These are phyloP conservation scores for Fomitopsis schrenkii DNA, from an alignment of 1,284 basidiomycete species.

Conservation along the genomic window DNA sequence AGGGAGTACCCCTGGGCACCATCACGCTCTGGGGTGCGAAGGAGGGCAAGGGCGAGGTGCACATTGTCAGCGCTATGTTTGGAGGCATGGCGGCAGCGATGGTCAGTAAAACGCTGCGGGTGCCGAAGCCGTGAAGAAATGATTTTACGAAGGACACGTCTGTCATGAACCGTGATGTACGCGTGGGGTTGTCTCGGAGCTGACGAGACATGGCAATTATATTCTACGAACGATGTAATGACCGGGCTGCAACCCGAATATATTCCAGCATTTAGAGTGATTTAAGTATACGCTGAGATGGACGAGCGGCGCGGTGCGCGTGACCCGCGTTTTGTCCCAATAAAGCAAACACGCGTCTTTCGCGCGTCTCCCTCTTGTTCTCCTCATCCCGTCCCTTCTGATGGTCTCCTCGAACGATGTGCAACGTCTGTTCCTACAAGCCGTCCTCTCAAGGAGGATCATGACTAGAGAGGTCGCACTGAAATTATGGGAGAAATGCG, in stretches of 20 bases:
- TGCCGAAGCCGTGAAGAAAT: conserved; percentile 62
- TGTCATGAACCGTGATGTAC: neutral
- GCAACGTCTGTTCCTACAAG: conserved; percentile 72
- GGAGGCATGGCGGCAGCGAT: conserved; percentile 87
- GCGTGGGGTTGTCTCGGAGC: neutral
- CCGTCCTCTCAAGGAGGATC: conserved; percentile 64
- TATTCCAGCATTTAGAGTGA: neutral
- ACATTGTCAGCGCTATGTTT: conserved; percentile 71
- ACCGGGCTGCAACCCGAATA: neutral
- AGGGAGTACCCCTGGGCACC: conserved; percentile 74
- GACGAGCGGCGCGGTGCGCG: neutral
- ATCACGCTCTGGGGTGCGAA: conserved; percentile 67
- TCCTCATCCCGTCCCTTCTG: conserved; percentile 11
- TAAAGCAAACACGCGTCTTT: conserved; percentile 17
- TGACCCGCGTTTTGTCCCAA: neutral
- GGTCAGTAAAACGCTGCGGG: conserved; percentile 90
- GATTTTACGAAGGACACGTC: neutral
- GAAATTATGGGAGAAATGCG: conserved; percentile 62
- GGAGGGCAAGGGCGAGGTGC: conserved; percentile 78
- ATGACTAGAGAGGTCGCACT: conserved; percentile 61
- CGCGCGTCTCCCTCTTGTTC: conserved; percentile 7
- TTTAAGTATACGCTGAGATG: neutral
- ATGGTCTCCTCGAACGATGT: conserved; percentile 57
- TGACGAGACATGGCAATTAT: neutral
- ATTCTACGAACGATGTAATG: neutral